Evolutionary conservation across 441 rosid genomes (phyloP).

Genomic region (Syzygium syzygioides): DNA sequence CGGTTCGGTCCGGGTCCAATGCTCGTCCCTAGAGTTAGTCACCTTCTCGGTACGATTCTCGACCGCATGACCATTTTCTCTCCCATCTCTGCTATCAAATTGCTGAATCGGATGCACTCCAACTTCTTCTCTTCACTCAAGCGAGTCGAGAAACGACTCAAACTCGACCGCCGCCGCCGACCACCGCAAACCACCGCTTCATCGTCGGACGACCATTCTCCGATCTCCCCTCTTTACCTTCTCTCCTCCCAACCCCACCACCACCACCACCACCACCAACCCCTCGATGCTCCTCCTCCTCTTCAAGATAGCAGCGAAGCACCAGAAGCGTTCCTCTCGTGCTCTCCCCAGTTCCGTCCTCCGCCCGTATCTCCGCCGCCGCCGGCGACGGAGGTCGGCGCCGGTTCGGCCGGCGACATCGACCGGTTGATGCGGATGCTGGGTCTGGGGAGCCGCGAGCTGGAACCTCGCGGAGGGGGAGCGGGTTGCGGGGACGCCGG

Average conservation of each 20-base stretch:
- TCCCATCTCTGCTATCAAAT: not conserved
- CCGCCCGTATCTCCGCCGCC: not conserved
- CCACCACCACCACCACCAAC: not conserved
- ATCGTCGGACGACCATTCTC: not conserved
- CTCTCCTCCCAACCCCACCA: not conserved
- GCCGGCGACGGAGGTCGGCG: not conserved
- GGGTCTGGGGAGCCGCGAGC: not conserved
- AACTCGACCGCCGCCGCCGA: not conserved
- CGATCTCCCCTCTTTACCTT: not conserved
- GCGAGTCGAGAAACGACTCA: not conserved
- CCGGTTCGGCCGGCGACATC: not conserved
- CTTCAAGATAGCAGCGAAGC: not conserved
- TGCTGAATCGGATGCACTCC: not conserved
- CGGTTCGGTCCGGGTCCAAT: no score
- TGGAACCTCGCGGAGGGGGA: not conserved
- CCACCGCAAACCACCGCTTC: not conserved
- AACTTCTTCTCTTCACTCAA: not conserved
- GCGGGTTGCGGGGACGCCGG: conserved; percentile 1
- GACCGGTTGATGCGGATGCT: not conserved
- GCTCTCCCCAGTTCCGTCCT: not conserved
- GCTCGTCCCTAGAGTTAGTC: no score
- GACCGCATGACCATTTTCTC: not conserved
- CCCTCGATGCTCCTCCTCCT: not conserved
- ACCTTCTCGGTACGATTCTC: not conserved
- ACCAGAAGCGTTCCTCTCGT: not conserved